phyloP scores from a whole-genome alignment of 345 rosid species.

The Rhodomyrtus tomentosa region DNA sequence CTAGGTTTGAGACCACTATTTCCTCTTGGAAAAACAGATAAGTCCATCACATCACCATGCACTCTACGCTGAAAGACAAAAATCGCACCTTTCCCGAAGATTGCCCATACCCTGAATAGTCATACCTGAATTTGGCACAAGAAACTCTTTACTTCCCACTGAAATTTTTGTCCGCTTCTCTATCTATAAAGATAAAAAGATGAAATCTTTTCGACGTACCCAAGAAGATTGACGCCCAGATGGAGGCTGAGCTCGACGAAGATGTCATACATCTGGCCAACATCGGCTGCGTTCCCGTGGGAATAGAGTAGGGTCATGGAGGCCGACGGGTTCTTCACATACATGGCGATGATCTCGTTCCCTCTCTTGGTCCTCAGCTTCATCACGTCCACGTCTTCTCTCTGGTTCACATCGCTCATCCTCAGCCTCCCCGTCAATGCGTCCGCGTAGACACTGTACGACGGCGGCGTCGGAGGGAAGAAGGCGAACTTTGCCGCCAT shows the following conservation, averaged over 20 bases:
- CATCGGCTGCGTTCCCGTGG: conserved; percentile 93
- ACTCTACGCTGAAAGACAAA: neutral
- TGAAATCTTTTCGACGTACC: conserved; percentile 30
- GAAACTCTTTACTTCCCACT: neutral
- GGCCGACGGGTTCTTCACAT: conserved; percentile 61
- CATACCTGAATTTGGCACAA: neutral
- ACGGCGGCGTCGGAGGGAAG: conserved; percentile 89
- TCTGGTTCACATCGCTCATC: conserved; percentile 32
- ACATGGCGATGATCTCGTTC: conserved; percentile 59
- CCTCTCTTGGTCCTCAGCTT: conserved; percentile 56
- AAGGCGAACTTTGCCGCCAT: conserved; percentile 90
- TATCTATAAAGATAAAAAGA: neutral
- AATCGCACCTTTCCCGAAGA: conserved; percentile 1
- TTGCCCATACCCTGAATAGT: conserved; percentile 3
- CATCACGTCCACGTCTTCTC: conserved; percentile 56
- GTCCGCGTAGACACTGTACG: conserved; percentile 44
- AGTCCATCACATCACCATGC: neutral
- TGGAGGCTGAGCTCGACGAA: conserved; percentile 63
- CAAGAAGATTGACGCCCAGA: conserved; percentile 72
- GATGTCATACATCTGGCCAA: conserved; percentile 61
- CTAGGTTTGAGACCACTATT: neutral
- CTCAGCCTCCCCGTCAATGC: conserved; percentile 30
- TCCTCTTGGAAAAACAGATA: neutral
- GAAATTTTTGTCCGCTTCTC: neutral
- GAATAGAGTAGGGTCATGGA: conserved; percentile 67